These are phyloP conservation scores for Sisymbrium irio DNA, from an alignment of 345 rosid species.

Conservation along the genomic window DNA sequence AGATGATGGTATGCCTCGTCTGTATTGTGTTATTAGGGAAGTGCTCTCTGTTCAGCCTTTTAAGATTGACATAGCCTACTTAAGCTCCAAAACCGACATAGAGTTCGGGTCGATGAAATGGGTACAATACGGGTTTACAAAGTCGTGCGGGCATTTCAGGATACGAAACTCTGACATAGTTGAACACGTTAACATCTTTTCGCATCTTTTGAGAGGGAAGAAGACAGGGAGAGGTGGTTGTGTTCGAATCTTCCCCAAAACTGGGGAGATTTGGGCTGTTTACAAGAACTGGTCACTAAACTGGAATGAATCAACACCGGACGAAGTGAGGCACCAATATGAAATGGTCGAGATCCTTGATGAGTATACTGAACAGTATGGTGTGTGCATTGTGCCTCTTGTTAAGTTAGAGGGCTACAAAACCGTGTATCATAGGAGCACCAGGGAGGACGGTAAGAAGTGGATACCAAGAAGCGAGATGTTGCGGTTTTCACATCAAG, in stretches of 20 bases:
- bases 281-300: conserved; percentile 85
- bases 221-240: conserved; percentile 99
- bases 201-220: conserved; percentile 77
- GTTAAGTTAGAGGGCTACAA: conserved; percentile 76
- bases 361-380: conserved; percentile 87
- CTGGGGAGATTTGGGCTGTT: conserved; percentile 94
- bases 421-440: conserved; percentile 75
- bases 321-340: conserved; percentile 74
- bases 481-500: conserved; percentile 89
- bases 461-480: conserved; percentile 96
- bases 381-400: conserved; percentile 76
- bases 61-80: conserved; percentile 78
- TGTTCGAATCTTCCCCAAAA: conserved; percentile 84
- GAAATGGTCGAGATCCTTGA: conserved; percentile 98
- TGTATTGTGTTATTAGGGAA: conserved; percentile 80
- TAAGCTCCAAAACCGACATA: conserved; percentile 86
- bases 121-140: conserved; percentile 82
- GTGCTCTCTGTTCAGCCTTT: conserved; percentile 81
- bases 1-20: conserved; percentile 97
- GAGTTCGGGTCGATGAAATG: conserved; percentile 88
- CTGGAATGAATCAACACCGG: conserved; percentile 85
- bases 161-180: conserved; percentile 69
- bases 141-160: conserved; percentile 98
- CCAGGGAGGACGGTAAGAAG: conserved; percentile 50
- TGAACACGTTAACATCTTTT: conserved; percentile 92